Evolutionary conservation across 345 rosid genomes (phyloP).

Genomic region (Gynandropsis gynandra): DNA sequence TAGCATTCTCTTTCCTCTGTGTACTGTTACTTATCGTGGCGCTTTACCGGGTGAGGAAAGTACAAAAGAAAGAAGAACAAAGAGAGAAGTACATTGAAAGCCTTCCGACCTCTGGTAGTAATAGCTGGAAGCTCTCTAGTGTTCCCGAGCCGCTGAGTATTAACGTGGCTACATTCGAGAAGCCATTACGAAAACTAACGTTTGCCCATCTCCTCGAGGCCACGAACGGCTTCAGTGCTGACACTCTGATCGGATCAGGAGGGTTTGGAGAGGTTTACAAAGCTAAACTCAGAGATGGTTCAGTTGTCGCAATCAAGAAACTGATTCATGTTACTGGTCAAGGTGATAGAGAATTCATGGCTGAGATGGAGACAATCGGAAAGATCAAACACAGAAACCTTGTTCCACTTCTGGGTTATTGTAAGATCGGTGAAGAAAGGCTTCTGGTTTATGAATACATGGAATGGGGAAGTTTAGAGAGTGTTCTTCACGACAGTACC

Average conservation of each 20-base stretch:
- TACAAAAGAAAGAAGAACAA: conserved; percentile 49
- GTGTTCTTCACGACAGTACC: conserved; percentile 68
- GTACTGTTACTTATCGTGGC: conserved; percentile 54
- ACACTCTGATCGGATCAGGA: conserved; percentile 82
- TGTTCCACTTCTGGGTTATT: conserved; percentile 86
- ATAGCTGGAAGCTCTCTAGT: conserved; percentile 89
- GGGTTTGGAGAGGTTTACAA: conserved; percentile 98
- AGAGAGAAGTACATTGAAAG: conserved; percentile 79
- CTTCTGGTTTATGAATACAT: conserved; percentile 96
- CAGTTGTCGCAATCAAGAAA: conserved; percentile 85
- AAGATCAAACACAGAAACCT: conserved; percentile 95
- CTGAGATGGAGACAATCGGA: conserved; percentile 98
- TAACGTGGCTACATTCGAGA: conserved; percentile 93
- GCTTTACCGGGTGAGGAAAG: conserved; percentile 49
- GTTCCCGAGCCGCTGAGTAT: conserved; percentile 93
- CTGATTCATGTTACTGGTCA: conserved; percentile 79
- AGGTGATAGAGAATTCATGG: conserved; percentile 98
- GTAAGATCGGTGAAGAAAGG: conserved; percentile 94
- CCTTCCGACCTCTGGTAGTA: conserved; percentile 80
- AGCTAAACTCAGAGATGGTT: conserved; percentile 71
- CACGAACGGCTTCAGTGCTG: conserved; percentile 88
- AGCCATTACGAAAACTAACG: conserved; percentile 81
- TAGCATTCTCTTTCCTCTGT: conserved; percentile 55
- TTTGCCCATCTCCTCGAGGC: conserved; percentile 91
- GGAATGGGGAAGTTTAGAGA: conserved; percentile 96